Conservation (phyloP, 768 basidiomycete genomes). For the Boletus speciosus region DNA sequence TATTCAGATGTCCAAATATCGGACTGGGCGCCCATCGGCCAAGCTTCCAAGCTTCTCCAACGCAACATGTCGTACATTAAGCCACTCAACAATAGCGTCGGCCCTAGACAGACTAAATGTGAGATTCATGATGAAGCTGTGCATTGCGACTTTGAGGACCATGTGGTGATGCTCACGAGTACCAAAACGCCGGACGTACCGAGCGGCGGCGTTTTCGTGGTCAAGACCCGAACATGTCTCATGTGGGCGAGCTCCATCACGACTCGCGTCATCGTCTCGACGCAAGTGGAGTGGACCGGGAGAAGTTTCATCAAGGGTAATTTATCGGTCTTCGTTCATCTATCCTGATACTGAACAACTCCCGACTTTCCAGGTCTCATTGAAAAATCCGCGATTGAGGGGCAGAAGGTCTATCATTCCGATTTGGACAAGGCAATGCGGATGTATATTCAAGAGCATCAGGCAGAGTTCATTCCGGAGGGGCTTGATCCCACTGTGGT, state of each 20-base stretch:
- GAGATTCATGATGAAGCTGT: conserved; percentile 86
- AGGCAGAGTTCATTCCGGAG: conserved; percentile 83
- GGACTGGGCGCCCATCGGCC: conserved; percentile 78
- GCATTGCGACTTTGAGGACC: conserved; percentile 79
- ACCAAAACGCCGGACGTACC: conserved; percentile 95
- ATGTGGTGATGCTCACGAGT: conserved; percentile 79
- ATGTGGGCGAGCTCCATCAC: conserved; percentile 86
- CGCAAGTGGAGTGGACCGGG: conserved; percentile 93
- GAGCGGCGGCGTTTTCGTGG: conserved; percentile 86
- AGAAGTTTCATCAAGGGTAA: conserved; percentile 94
- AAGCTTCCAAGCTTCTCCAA: conserved; percentile 65
- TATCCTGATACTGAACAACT: background rate
- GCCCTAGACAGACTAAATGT: conserved; percentile 94
- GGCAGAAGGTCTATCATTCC: conserved; percentile 81
- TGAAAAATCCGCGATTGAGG: conserved; percentile 85
- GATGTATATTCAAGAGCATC: conserved; percentile 83
- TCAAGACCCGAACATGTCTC: conserved; percentile 92
- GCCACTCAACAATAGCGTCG: conserved; percentile 80
- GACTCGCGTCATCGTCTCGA: conserved; percentile 81
- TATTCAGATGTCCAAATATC: conserved; percentile 86
- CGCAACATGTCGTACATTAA: conserved; percentile 97
- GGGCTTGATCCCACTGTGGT: conserved; percentile 62
- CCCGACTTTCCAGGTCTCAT: conserved; percentile 68
- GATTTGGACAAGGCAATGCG: conserved; percentile 86
- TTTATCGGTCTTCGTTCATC: background rate